A percentile compares a stretch with the other conserved stretches of the same genome.
Conservation (phyloP, 1,284 basidiomycete genomes). For the Cutaneotrichosporon daszewskae region DNA sequence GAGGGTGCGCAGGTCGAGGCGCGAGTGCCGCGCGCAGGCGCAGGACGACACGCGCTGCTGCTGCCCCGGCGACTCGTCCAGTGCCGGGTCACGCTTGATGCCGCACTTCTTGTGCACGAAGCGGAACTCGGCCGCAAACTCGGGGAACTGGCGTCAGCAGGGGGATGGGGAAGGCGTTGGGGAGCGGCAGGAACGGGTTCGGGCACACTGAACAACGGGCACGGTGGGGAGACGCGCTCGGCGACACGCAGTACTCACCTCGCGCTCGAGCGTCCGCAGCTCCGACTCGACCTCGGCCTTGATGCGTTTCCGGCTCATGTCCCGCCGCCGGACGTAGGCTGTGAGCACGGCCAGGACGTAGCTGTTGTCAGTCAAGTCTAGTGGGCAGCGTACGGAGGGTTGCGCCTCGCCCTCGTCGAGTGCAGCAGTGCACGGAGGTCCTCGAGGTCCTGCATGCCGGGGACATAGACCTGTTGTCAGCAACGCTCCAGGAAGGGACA, state of each 20-base stretch:
- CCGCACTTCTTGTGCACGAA: neutral
- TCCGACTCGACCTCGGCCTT: conserved; percentile 1
- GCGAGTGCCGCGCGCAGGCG: neutral
- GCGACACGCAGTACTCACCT: neutral
- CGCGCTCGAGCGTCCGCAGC: neutral
- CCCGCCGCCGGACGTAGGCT: neutral
- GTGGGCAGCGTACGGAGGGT: neutral
- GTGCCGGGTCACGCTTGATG: neutral
- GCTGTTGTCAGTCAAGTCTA: neutral
- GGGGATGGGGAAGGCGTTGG: no score
- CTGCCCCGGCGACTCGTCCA: neutral
- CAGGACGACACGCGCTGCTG: neutral
- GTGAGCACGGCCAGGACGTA: conserved; percentile 5
- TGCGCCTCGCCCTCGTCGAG: neutral
- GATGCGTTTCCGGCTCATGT: neutral
- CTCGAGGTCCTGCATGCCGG: neutral
- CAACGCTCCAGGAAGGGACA: neutral
- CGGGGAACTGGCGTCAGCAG: conserved; percentile 3
- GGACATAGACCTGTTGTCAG: neutral
- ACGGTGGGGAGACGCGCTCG: no score
- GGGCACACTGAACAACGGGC: no score
- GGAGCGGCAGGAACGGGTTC: no score
- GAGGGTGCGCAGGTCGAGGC: neutral
- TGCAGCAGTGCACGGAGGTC: conserved; percentile 1
- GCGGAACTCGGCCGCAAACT: conserved; percentile 6